Evolutionary conservation across 176 grass and related monocot species (phyloP), one percentile per base, ranked within the genome.

Genomic region (Lolium perenne): DNA sequence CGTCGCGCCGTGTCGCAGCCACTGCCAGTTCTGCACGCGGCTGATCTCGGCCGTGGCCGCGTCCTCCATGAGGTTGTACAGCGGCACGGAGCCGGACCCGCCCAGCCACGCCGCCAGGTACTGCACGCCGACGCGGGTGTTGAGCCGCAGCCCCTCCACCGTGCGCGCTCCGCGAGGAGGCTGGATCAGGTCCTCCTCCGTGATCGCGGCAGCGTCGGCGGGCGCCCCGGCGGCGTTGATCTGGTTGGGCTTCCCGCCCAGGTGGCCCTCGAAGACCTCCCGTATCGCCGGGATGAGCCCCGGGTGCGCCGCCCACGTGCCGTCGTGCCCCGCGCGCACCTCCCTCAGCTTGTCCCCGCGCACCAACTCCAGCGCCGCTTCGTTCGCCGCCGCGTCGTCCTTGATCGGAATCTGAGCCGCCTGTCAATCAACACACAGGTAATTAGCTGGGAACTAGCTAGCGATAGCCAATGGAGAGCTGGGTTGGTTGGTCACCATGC

Each of bases 11-110:
- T 94, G 89, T n/a, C 63, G 88, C 38, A 95, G 82, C 96, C 96
- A 98, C 91, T 98, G 96, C 96, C 94, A 98, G 88, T 91, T 95
- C 90, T 95, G 96, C 26, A 92, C 92, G 79, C 96, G 88, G 88
- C 93, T 94, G 86, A 98, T 98, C 93, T 98, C 93, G 38, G 92
- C 96, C 4, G 96, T 98, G 32, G 96, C 96, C 0, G 94, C 96
- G 83, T 98, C 96, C 91, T 98, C 96, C 96, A 95, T 98, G 7
- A 98, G 91, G 86, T 92, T 92, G 93, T 94, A 98, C 0, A 98
- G 90, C 65, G 96, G 93, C 78, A 95, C 96, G 68, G 93, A 92
- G 1, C 93, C 93, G 0, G 90, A 86, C 3, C 96, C 93, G 8
- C 73, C 87, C 74, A 98, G 88, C 96, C 96, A 98, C 38, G 96